Percentiles rank a stretch among this genome's conserved stretches.
phyloP scores from a whole-genome alignment of 805 yeast genomes.

The Clavispora santaluciae region DNA sequence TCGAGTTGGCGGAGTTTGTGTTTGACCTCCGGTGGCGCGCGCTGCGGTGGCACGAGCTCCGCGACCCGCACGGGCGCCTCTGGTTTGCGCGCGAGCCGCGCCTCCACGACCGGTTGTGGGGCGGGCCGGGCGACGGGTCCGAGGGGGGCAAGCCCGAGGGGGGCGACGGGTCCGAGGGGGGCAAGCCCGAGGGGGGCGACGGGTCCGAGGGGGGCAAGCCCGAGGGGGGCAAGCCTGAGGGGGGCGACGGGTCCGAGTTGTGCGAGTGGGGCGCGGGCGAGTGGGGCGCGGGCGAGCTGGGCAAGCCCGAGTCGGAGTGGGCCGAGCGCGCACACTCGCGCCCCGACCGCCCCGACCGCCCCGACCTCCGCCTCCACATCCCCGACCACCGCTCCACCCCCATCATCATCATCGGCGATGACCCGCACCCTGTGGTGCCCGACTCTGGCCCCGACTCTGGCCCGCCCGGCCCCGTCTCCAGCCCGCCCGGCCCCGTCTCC shows the following conservation, averaged over 20 bases:
- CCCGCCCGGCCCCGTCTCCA: too few species aligned
- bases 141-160: too few species aligned
- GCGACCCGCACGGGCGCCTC: slow-evolving; percentile 38
- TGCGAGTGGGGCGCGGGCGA: too few species aligned
- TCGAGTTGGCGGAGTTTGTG: slow-evolving; percentile 54
- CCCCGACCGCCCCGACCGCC: slow-evolving; percentile 5
- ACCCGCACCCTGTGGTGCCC: not conserved
- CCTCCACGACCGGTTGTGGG: slow-evolving; percentile 32
- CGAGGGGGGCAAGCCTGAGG: too few species aligned
- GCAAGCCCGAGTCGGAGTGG: not conserved
- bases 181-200: too few species aligned
- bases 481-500: too few species aligned
- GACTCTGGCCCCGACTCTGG: too few species aligned
- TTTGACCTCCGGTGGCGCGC: slow-evolving; percentile 57
- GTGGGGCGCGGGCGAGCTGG: too few species aligned
- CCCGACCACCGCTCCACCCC: not conserved
- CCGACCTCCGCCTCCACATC: not conserved
- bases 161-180: too few species aligned
- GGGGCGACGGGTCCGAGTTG: too few species aligned
- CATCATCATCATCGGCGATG: not conserved
- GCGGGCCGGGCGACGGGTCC: slow-evolving; percentile 13
- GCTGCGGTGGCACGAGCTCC: slow-evolving; percentile 50
- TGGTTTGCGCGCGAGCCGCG: slow-evolving; percentile 41
- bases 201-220: too few species aligned
- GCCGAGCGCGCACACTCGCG: slow-evolving; percentile 2